Percentiles rank a stretch among this genome's conserved stretches.
Evolutionary conservation across 2,329 filamentous ascomycete genomes (phyloP).

Genomic region (Xylariaceae sp.): DNA sequence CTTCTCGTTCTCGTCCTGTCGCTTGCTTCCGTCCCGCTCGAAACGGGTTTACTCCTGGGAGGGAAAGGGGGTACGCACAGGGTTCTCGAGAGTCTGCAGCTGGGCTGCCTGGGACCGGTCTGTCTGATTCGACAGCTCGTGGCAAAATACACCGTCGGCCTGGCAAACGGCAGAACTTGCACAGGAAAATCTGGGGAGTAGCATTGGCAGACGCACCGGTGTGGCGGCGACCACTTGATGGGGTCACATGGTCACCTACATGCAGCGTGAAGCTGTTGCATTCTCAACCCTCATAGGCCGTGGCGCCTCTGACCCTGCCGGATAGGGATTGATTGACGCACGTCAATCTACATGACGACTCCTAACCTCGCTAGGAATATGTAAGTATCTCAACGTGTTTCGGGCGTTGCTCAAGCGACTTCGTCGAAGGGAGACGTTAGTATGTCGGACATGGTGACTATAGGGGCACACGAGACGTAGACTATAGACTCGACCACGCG

Average conservation of each 20-base stretch:
- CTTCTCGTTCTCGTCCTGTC: no score
- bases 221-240: constrained; percentile 14
- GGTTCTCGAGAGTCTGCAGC: constrained; percentile 4
- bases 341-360: neutral
- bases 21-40: no score
- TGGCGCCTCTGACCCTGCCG: neutral
- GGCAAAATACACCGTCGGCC: constrained; percentile 1
- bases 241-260: constrained; percentile 18
- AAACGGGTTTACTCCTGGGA: no score
- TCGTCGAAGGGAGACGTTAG: no score
- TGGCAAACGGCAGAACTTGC: no score
- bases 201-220: constrained; percentile 15
- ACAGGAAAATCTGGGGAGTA: constrained; percentile 8
- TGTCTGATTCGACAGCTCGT: constrained; percentile 14
- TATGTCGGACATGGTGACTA: no score
- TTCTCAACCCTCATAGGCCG: constrained; percentile 1
- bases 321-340: neutral
- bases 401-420: no score
- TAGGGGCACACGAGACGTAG: no score
- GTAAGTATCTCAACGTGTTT: no score
- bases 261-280: constrained; percentile 11
- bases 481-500: no score
- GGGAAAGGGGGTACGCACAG: constrained; percentile 3
- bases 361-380: no score
- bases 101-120: constrained; percentile 8